Base-by-base conservation (phyloP, 495 filamentous ascomycete genomes). In the Massariosphaeria phaeospora region DNA sequence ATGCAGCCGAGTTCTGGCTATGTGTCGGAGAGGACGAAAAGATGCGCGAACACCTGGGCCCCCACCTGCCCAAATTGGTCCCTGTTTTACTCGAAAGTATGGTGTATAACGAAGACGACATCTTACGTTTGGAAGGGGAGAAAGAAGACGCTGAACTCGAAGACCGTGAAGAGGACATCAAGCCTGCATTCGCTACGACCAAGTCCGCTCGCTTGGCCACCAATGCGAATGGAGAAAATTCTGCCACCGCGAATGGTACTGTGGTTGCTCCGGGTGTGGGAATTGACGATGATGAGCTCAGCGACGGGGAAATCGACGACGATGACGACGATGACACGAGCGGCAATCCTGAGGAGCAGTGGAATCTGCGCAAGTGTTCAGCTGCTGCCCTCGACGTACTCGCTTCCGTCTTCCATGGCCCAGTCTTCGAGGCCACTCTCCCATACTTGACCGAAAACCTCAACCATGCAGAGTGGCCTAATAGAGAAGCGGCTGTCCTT, bases 1-100 rank as follows among this genome's bases (percentile, higher is more conserved):
- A 97, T 68, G 93, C 93, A 13, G 91, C 94, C 7, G 93, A 97
- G 69, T 99, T 99, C 66, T 99, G 91, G 89, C 80, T 99, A 42
- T 86, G 86, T 43, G 83, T 95, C 26, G 91, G 91, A 24, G 94
- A 96, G 68, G 88, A 95, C 66, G 76, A 84, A 30, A 77, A 81
- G 42, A 69, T 99, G 42, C 86, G 86, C 68, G 76, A 79, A 33
- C 75, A 79, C 0, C 70, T 99, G 17, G 82, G 75, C 5, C 89
- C 88, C 1, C 86, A 85, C 66, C 80, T 99, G 56, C 70, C 78
- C 49, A 88, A 88, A 67, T 89, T 99, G 41, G 82, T 99, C 15
- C 91, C 93, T 0, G 85, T 96, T 13, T 71, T 99, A 36, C 79
- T 99, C 2, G 82, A 91, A 53, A 91, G 88, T 64, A 99, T 99